Conservation (phyloP, 2,329 filamentous ascomycete genomes). For the Mycosphaerella arachidis region DNA sequence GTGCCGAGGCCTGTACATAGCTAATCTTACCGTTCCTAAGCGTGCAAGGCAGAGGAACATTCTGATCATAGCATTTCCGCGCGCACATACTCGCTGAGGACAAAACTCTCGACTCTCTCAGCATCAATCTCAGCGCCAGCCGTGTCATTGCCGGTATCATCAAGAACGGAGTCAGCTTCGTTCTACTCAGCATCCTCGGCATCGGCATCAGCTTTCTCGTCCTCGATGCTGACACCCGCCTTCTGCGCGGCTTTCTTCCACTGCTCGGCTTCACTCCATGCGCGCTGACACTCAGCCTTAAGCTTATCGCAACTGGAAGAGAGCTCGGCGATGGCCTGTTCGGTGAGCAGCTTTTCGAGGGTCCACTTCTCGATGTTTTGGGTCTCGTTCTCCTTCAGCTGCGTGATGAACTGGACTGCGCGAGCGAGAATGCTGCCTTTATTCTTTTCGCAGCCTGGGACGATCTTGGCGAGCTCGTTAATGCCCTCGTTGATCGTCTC, state of each 20-base stretch:
- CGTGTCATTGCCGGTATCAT: neutral
- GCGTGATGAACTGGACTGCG: constrained; percentile 88
- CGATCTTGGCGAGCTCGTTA: constrained; percentile 95
- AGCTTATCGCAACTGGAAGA: constrained; percentile 83
- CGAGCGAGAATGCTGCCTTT: constrained; percentile 94
- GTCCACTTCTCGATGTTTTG: constrained; percentile 95
- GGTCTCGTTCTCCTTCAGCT: constrained; percentile 88
- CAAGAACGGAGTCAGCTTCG: neutral
- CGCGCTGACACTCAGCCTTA: constrained; percentile 71
- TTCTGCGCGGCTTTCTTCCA: constrained; percentile 60
- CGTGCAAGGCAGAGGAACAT: neutral
- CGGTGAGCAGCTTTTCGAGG: constrained; percentile 80
- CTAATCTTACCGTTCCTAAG: neutral
- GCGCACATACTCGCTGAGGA: neutral
- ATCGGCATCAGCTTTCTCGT: constrained; percentile 15
- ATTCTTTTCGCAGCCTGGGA: constrained; percentile 97
- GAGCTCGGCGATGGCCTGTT: constrained; percentile 84
- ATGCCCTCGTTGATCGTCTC: constrained; percentile 99
- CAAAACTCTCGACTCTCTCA: too few species aligned
- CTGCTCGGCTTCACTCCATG: constrained; percentile 71
- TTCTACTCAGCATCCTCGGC: constrained; percentile 15
- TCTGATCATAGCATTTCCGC: neutral
- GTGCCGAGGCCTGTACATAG: neutral
- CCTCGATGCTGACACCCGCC: constrained; percentile 27
- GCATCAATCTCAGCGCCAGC: too few species aligned